Percentiles rank a stretch among this genome's conserved stretches.
Conservation (phyloP, 164 flowering plant species). For the Vitis cinerea region DNA sequence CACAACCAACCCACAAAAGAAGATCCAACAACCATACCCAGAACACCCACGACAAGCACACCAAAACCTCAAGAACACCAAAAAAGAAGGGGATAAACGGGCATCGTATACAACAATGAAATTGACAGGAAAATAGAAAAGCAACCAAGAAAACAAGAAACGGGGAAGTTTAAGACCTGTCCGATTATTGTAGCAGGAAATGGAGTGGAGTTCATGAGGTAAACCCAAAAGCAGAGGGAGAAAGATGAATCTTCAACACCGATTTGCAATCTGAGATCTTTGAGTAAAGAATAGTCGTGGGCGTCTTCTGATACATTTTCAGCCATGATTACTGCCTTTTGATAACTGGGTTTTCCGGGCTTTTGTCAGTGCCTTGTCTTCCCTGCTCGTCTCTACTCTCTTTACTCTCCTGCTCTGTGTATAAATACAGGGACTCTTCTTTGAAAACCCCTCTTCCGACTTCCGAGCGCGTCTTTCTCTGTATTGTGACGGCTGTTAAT, state of each 20-base stretch:
- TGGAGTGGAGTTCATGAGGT: slow-evolving; percentile 32
- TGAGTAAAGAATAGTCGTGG: slow-evolving; percentile 38
- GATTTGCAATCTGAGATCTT: slow-evolving; percentile 49
- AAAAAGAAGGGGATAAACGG: neutral
- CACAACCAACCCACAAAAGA: too few species aligned
- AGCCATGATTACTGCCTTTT: slow-evolving; percentile 9
- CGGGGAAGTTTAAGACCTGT: slow-evolving; percentile 39
- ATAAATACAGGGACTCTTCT: neutral
- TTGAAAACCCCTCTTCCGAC: too few species aligned
- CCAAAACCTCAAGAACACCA: neutral
- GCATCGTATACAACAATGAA: neutral
- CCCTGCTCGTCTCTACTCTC: neutral
- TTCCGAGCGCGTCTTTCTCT: neutral
- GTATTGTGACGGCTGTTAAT: slow-evolving; percentile 21
- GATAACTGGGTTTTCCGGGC: neutral
- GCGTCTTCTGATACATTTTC: slow-evolving; percentile 5
- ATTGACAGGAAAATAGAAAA: too few species aligned
- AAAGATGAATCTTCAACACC: slow-evolving; percentile 35
- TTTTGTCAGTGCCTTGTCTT: neutral
- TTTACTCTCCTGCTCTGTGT: neutral
- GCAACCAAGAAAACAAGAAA: neutral
- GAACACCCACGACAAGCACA: too few species aligned
- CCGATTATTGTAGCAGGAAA: slow-evolving; percentile 44
- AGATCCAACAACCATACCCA: too few species aligned
- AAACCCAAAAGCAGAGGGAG: slow-evolving; percentile 68